phyloP scores from a whole-genome alignment of 495 filamentous ascomycete genomes.

The Daldinia caldariorum region DNA sequence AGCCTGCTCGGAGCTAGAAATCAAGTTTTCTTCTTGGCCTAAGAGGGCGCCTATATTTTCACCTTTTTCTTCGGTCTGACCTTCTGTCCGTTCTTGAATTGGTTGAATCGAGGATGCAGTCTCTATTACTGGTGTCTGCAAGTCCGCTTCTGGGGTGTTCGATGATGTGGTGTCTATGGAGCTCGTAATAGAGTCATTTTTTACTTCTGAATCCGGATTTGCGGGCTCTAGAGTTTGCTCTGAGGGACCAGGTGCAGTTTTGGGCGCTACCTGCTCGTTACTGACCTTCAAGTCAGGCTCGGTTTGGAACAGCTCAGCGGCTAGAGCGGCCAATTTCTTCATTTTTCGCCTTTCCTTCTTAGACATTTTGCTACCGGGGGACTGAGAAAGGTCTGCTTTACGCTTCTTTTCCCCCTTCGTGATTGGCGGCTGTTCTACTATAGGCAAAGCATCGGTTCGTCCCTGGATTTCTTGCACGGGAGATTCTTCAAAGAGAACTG shows the following conservation, averaged over 20 bases:
- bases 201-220: neutral
- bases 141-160: slow-evolving; percentile 7
- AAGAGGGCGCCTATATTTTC: neutral
- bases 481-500: slow-evolving; percentile 22
- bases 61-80: neutral
- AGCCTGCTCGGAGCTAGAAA: slow-evolving; percentile 9
- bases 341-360: slow-evolving; percentile 50
- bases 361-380: slow-evolving; percentile 40
- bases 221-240: slow-evolving; percentile 12
- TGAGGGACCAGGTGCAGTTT: slow-evolving; percentile 13
- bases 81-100: slow-evolving; percentile 8
- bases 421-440: slow-evolving; percentile 26
- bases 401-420: slow-evolving; percentile 5
- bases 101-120: slow-evolving; percentile 2
- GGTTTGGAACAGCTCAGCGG: slow-evolving; percentile 38
- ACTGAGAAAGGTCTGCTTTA: slow-evolving; percentile 27
- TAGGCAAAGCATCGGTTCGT: slow-evolving; percentile 22
- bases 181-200: slow-evolving; percentile 9
- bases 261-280: slow-evolving; percentile 9
- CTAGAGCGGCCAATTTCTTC: slow-evolving; percentile 29
- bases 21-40: slow-evolving; percentile 5
- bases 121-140: slow-evolving; percentile 13
- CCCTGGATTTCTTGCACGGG: slow-evolving; percentile 29
- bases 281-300: slow-evolving; percentile 17
- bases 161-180: slow-evolving; percentile 7